Percentiles rank a stretch among this genome's conserved stretches.
Conservation (phyloP, 495 filamentous ascomycete species). For the Penicillium diatomitis region DNA sequence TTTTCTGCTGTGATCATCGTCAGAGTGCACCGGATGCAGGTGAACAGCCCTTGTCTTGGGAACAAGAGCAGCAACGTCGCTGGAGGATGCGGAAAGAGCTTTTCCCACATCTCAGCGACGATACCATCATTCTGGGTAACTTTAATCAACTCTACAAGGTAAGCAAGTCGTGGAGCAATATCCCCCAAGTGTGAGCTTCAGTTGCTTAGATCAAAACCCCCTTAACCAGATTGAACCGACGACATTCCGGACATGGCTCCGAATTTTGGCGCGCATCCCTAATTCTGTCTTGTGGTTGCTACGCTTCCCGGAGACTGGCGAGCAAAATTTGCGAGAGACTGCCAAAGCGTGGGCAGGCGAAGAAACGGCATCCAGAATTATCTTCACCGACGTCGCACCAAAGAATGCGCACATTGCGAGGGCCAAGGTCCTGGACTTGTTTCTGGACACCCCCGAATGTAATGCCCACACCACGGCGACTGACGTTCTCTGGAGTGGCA, state of each 20-base stretch:
- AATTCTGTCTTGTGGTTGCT: slow-evolving; percentile 94
- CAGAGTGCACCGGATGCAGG: slow-evolving; percentile 78
- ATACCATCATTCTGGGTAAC: slow-evolving; percentile 89
- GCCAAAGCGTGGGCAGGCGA: slow-evolving; percentile 77
- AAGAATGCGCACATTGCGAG: slow-evolving; percentile 92
- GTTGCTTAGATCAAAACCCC: slow-evolving; percentile 1
- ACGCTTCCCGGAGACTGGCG: slow-evolving; percentile 90
- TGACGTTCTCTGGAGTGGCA: slow-evolving; percentile 92
- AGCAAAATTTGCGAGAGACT: slow-evolving; percentile 71
- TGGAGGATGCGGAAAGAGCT: slow-evolving; percentile 95
- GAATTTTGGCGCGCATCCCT: slow-evolving; percentile 77
- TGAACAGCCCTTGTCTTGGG: slow-evolving; percentile 62
- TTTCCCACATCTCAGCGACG: slow-evolving; percentile 75
- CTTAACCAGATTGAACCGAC: slow-evolving; percentile 80
- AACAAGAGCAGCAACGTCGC: slow-evolving; percentile 70
- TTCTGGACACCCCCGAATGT: slow-evolving; percentile 96
- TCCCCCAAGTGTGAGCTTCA: neutral
- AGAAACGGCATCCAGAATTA: slow-evolving; percentile 80
- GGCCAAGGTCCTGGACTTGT: slow-evolving; percentile 85
- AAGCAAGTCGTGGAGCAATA: slow-evolving; percentile 11
- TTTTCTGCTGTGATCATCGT: slow-evolving; percentile 97
- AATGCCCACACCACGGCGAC: slow-evolving; percentile 98
- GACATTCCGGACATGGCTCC: slow-evolving; percentile 92
- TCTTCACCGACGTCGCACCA: slow-evolving; percentile 94
- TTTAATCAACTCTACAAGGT: slow-evolving; percentile 99